Base-by-base conservation (phyloP, 495 filamentous ascomycete genomes). In the Bacidia rubella region DNA sequence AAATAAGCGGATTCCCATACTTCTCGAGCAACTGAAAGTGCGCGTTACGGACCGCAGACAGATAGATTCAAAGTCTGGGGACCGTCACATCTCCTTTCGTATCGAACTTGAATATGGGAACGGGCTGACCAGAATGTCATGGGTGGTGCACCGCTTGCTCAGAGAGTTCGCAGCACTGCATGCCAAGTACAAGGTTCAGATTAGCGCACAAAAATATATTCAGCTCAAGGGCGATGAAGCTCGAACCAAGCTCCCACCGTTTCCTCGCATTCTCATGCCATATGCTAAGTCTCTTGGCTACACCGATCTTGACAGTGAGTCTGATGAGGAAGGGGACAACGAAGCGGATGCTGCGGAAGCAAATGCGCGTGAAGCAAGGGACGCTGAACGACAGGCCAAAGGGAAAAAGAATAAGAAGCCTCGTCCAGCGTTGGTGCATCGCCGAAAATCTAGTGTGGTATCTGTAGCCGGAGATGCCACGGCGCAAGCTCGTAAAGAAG, bases 51-150 rank as follows among this genome's bases (percentile, higher is more conserved):
- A 95, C 59, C 93, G 85, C 60, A 61, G 65, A 3, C 77, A 77
- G n/a, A 74, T 78, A 38, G 76, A 74, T 52, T 71, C 70, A 15
- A 66, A 75, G 41, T 69, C 79, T 19, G 82, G 80, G 54, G 86
- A 90, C 65, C 76, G 88, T 19, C 93, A 96, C 66, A 73, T 84
- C 56, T 74, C 89, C 2, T 95, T 99, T 63, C 80, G 83, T 25
- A 89, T 99, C 46, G 87, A 95, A 54, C 68, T 99, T 40, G 92
- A 99, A 64, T 99, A 99, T 67, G 92, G 92, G 3, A 96, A 83
- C 61, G 92, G 93, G 2, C 78, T 90, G 52, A 95, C 89, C 23
- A 76, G 93, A 49, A 97, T 99, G 92, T 90, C 89, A 60, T 99
- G 92, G 92, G 81, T 87, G 46, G 88, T 99, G 52, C 81, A 86